phyloP scores from a whole-genome alignment of 495 filamentous ascomycete species.

The Penicillium steckii region DNA sequence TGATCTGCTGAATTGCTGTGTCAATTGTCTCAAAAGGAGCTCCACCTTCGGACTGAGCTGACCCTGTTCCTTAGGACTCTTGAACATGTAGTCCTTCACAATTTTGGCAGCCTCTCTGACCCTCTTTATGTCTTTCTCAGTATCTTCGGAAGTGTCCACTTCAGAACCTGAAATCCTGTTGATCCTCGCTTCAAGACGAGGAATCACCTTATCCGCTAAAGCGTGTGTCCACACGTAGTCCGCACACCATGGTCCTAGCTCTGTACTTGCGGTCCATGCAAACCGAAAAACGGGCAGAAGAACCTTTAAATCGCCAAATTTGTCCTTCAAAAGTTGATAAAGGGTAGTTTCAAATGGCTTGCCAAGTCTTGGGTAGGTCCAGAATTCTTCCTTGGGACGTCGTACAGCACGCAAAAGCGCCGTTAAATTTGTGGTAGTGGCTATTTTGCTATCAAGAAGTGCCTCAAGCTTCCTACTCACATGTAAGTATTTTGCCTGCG shows the following conservation, averaged over 20 bases:
- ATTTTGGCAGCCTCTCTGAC: constrained; percentile 60
- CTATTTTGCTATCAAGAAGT: constrained; percentile 77
- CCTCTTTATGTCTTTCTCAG: constrained; percentile 49
- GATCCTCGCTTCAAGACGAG: constrained; percentile 60
- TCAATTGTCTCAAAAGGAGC: constrained; percentile 56
- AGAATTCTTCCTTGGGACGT: constrained; percentile 59
- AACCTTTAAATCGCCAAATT: constrained; percentile 54
- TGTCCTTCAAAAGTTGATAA: constrained; percentile 51
- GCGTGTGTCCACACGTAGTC: constrained; percentile 76
- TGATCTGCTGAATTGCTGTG: constrained; percentile 53
- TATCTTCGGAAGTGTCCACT: constrained; percentile 30
- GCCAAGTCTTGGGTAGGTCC: constrained; percentile 53
- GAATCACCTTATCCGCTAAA: constrained; percentile 62
- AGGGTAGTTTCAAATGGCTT: constrained; percentile 63
- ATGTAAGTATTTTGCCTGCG: constrained; percentile 7
- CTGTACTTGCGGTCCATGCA: constrained; percentile 55
- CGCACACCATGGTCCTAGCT: constrained; percentile 85
- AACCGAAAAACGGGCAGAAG: constrained; percentile 61
- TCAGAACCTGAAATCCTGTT: constrained; percentile 38
- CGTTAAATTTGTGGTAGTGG: constrained; percentile 69
- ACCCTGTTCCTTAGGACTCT: constrained; percentile 35
- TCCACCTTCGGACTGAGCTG: constrained; percentile 73
- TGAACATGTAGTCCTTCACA: constrained; percentile 50
- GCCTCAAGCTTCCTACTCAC: constrained; percentile 64
- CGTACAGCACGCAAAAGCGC: constrained; percentile 58